Conservation (phyloP, 2,329 filamentous ascomycete species). For the Penicillium sp. region DNA sequence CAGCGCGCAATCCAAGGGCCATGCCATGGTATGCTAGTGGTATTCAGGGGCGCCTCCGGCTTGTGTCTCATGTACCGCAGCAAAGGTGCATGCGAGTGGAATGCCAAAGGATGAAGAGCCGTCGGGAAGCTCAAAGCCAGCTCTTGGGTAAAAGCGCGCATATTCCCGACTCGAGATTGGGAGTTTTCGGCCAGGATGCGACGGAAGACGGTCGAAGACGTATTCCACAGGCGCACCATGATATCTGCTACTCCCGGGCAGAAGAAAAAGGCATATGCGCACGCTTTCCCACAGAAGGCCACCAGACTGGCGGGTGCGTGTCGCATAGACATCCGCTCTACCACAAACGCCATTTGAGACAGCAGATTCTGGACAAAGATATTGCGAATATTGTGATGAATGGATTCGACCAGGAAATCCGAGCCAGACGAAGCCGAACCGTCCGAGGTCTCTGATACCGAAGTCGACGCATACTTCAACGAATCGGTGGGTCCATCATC, state of each 20-base stretch:
- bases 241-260: constrained; percentile 84
- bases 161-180: constrained; percentile 56
- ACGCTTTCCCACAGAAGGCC: constrained; percentile 85
- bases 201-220: constrained; percentile 68
- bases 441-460: constrained; percentile 59
- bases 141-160: constrained; percentile 60
- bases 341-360: constrained; percentile 81
- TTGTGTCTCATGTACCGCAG: constrained; percentile 64
- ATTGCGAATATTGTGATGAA: constrained; percentile 84
- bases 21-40: constrained; percentile 77
- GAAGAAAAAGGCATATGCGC: constrained; percentile 91
- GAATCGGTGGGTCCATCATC: constrained; percentile 40
- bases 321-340: constrained; percentile 82
- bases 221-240: constrained; percentile 77
- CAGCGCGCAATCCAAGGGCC: constrained; percentile 83
- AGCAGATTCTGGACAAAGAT: constrained; percentile 82
- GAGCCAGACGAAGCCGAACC: constrained; percentile 57
- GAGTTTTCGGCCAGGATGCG: constrained; percentile 71
- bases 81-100: constrained; percentile 63
- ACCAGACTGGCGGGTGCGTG: constrained; percentile 72
- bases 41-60: constrained; percentile 66
- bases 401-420: constrained; percentile 72
- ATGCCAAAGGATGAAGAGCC: constrained; percentile 62
- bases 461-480: constrained; percentile 44
- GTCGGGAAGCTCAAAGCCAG: constrained; percentile 72